Evolutionary conservation across 2,329 filamentous ascomycete genomes (phyloP).

Genomic region (Cercospora sojina): DNA sequence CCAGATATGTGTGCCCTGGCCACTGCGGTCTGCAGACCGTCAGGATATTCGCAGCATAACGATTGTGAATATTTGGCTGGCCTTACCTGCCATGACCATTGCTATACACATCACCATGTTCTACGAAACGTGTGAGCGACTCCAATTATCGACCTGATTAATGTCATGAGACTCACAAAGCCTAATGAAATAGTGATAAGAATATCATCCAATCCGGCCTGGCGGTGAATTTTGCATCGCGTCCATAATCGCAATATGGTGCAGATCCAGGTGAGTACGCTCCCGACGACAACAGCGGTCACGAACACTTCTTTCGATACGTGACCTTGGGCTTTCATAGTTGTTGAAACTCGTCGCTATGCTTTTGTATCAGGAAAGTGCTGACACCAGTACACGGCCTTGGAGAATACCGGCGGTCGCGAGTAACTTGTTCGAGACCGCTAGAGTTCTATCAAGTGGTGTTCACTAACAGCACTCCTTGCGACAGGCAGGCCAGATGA

Average conservation of each 20-base stretch:
- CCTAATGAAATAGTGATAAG: background rate
- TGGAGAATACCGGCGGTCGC: background rate
- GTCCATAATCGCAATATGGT: conserved; percentile 5
- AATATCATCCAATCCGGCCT: conserved; percentile 3
- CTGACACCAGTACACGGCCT: background rate
- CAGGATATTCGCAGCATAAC: background rate
- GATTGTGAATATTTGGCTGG: background rate
- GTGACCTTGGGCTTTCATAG: background rate
- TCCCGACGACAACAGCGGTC: background rate
- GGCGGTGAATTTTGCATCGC: conserved; percentile 2
- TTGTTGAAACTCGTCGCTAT: background rate
- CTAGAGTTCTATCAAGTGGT: background rate
- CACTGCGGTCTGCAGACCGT: background rate
- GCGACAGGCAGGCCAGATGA: background rate
- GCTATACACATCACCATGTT: conserved; percentile 6
- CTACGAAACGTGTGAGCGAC: background rate
- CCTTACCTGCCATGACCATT: background rate
- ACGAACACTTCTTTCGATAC: background rate
- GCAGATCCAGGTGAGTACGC: conserved; percentile 2
- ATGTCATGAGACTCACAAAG: background rate
- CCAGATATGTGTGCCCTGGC: background rate
- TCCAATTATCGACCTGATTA: background rate
- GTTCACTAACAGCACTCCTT: background rate
- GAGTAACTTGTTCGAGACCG: background rate
- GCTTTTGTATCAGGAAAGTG: background rate